Evolutionary conservation across 192 early-diverging fungal genomes (phyloP).

Genomic region (Entomortierella chlamydospora): DNA sequence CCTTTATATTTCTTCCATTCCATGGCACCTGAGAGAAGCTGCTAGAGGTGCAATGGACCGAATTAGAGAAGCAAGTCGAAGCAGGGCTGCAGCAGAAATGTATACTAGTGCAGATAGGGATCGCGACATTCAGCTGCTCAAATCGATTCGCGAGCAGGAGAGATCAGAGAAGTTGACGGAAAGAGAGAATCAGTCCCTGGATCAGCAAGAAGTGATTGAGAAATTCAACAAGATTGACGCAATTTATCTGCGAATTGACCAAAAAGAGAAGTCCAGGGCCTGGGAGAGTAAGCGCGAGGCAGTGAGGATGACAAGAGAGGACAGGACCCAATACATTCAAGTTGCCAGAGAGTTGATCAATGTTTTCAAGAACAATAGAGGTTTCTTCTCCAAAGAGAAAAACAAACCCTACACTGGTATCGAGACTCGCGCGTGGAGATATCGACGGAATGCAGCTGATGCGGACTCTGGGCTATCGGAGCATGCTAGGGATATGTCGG

Average conservation of each 20-base stretch:
- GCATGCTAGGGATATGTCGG: constrained; percentile 52
- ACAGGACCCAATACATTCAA: constrained; percentile 50
- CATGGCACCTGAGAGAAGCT: constrained; percentile 4
- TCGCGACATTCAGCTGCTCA: constrained; percentile 33
- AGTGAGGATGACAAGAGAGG: constrained; percentile 30
- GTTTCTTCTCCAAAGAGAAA: constrained; percentile 50
- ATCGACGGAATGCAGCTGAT: constrained; percentile 18
- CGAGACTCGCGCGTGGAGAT: constrained; percentile 34
- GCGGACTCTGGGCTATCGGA: constrained; percentile 48
- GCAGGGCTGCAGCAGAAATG: constrained; percentile 16
- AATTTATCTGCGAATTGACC: constrained; percentile 28
- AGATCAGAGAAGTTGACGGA: constrained; percentile 20
- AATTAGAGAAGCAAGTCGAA: constrained; percentile 25
- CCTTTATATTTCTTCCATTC: not conserved
- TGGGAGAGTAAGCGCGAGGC: constrained; percentile 33
- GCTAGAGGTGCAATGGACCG: constrained; percentile 26
- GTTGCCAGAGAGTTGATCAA: constrained; percentile 42
- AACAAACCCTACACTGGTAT: constrained; percentile 37
- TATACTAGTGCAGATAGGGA: constrained; percentile 32
- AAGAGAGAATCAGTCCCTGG: constrained; percentile 4
- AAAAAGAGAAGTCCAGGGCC: constrained; percentile 40
- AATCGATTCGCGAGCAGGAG: constrained; percentile 28
- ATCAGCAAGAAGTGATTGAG: constrained; percentile 22
- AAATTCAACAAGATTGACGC: constrained; percentile 46
- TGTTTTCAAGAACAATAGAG: constrained; percentile 41